A percentile compares a stretch with the other conserved stretches of the same genome.
Evolutionary conservation across 2,329 filamentous ascomycete genomes (phyloP).

Genomic region (Aspergillus pseudoterreus): DNA sequence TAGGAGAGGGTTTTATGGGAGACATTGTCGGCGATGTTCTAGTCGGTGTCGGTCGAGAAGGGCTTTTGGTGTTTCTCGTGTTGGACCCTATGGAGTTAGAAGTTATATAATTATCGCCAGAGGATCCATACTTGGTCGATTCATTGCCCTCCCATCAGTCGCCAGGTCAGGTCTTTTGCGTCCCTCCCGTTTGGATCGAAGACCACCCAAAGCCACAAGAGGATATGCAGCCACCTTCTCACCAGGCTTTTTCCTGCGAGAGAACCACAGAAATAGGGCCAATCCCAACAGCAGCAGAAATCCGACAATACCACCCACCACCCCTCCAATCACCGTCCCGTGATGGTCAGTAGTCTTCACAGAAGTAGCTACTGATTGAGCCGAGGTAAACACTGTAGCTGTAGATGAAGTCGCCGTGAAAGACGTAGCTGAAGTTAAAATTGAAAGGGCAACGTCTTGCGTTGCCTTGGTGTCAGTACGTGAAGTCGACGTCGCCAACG

Average conservation of each 20-base stretch:
- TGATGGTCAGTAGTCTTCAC: neutral
- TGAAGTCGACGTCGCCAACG: neutral
- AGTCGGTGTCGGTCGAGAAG: neutral
- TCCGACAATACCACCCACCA: neutral
- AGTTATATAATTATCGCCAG: too few species aligned
- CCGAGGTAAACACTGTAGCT: neutral
- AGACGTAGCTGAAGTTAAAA: neutral
- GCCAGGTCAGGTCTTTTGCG: neutral
- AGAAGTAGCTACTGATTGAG: too few species aligned
- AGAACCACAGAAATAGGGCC: neutral
- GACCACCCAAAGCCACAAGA: neutral
- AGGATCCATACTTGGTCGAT: neutral
- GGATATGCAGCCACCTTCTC: neutral
- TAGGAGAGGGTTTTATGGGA: neutral
- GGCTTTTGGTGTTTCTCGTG: neutral
- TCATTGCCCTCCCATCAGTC: neutral
- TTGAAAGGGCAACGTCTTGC: neutral
- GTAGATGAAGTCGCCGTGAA: conserved; percentile 1
- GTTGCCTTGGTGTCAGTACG: neutral
- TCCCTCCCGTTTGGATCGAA: neutral
- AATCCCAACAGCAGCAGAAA: neutral
- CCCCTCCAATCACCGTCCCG: neutral
- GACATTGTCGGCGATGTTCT: neutral
- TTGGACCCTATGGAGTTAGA: neutral
- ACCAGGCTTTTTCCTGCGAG: neutral